Percentiles rank a stretch among this genome's conserved stretches.
These are phyloP conservation scores for Arachnomyces sp. DNA, from an alignment of 2,329 filamentous ascomycete genomes.

Conservation along the genomic window DNA sequence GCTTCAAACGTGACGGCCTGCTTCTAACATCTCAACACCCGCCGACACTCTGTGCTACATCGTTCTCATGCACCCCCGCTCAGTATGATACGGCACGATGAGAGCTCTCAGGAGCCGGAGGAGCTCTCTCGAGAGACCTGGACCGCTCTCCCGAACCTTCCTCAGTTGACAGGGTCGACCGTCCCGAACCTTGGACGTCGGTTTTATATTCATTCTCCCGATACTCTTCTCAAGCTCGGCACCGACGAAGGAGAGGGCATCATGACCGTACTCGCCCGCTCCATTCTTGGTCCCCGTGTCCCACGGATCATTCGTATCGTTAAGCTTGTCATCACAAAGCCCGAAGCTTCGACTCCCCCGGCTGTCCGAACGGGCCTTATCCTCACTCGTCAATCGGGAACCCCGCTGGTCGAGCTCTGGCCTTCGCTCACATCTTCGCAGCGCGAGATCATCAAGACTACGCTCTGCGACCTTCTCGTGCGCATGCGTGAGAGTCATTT, in stretches of 20 bases:
- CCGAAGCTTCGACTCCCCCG: slow-evolving; percentile 1
- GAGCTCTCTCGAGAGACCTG: slow-evolving; percentile 5
- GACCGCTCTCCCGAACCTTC: slow-evolving; percentile 7
- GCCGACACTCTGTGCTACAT: no score
- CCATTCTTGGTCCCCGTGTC: slow-evolving; percentile 11
- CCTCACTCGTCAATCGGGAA: slow-evolving; percentile 10
- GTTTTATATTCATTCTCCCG: slow-evolving; percentile 11
- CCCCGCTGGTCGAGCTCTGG: slow-evolving; percentile 11
- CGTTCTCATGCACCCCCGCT: no score
- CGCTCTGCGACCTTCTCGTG: slow-evolving; percentile 10
- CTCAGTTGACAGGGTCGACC: slow-evolving; percentile 8
- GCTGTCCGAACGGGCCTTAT: slow-evolving; percentile 5
- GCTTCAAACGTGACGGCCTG: no score
- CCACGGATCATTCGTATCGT: slow-evolving; percentile 9
- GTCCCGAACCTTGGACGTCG: slow-evolving; percentile 7
- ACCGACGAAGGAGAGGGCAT: slow-evolving; percentile 7
- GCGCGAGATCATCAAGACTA: slow-evolving; percentile 8
- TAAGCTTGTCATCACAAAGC: slow-evolving; percentile 2
- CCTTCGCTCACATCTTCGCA: slow-evolving; percentile 10
- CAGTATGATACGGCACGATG: slow-evolving; percentile 4
- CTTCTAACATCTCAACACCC: no score
- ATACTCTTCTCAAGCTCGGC: slow-evolving; percentile 12
- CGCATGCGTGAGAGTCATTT: slow-evolving; percentile 10
- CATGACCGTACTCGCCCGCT: slow-evolving; percentile 12
- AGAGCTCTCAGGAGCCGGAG: slow-evolving; percentile 3